These are phyloP conservation scores for Tulasnella sp. DNA, from an alignment of 768 basidiomycete species.

Conservation along the genomic window DNA sequence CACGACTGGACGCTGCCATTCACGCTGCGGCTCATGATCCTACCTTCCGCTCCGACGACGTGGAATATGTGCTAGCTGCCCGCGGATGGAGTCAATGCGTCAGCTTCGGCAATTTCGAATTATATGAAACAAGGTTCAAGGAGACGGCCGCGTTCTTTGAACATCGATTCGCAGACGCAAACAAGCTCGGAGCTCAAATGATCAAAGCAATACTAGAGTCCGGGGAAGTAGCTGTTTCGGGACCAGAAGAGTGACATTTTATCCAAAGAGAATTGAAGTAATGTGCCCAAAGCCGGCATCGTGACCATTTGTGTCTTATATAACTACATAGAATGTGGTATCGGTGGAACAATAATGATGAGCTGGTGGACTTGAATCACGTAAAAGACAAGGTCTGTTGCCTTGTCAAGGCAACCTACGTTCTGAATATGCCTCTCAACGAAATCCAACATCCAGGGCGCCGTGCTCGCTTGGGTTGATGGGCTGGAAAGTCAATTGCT, in stretches of 20 bases:
- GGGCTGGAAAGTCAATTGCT: too few relatives aligned
- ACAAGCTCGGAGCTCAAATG: constrained; percentile 73
- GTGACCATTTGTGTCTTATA: too few relatives aligned
- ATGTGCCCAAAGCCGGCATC: too few relatives aligned
- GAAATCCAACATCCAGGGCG: too few relatives aligned
- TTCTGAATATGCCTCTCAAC: too few relatives aligned
- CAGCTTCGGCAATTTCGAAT: constrained; percentile 79
- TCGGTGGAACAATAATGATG: too few relatives aligned
- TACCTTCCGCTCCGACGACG: constrained; percentile 74
- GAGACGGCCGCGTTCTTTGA: constrained; percentile 75
- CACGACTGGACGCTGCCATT: constrained; percentile 55
- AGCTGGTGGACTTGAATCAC: too few relatives aligned
- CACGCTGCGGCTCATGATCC: constrained; percentile 62
- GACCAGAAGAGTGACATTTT: background rate
- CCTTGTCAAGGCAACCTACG: too few relatives aligned
- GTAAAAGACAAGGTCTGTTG: too few relatives aligned
- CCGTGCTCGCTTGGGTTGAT: too few relatives aligned
- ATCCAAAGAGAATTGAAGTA: too few relatives aligned
- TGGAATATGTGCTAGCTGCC: constrained; percentile 88
- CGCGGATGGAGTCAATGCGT: constrained; percentile 96
- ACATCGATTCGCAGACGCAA: constrained; percentile 75
- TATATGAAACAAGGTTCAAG: constrained; percentile 70
- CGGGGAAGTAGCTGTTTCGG: background rate
- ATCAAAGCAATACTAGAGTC: constrained; percentile 57
- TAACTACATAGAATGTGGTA: too few relatives aligned